Percentiles rank a stretch among this genome's conserved stretches.
phyloP scores from a whole-genome alignment of 2,329 filamentous ascomycete genomes.

The Cytospora mali region DNA sequence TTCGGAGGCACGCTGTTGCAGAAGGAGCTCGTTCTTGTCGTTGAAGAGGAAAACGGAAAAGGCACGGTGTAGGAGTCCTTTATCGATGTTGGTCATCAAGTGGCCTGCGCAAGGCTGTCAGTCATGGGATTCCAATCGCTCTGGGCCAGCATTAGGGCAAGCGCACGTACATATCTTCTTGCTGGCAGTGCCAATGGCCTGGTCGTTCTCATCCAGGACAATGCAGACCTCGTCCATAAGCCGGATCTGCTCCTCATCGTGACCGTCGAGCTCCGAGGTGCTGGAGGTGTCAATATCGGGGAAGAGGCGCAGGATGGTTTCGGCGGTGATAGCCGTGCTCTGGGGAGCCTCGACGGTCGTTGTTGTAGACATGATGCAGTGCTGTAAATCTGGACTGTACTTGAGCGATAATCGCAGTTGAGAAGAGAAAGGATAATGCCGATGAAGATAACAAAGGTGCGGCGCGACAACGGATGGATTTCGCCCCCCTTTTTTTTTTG shows the following conservation, averaged over 20 bases:
- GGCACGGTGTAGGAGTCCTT: constrained; percentile 91
- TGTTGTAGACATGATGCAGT: constrained; percentile 37
- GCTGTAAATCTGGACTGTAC: background rate
- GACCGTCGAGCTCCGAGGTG: constrained; percentile 74
- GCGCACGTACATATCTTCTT: constrained; percentile 86
- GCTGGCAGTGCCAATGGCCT: constrained; percentile 92
- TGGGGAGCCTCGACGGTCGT: constrained; percentile 52
- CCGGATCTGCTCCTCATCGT: constrained; percentile 96
- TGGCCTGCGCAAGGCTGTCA: constrained; percentile 65
- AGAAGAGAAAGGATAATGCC: background rate
- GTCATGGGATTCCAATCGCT: background rate
- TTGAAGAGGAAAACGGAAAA: constrained; percentile 99
- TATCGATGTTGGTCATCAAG: constrained; percentile 97
- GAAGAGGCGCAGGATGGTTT: constrained; percentile 85
- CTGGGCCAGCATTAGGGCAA: background rate
- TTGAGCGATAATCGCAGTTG: background rate
- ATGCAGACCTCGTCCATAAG: constrained; percentile 99
- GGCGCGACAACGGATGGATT: background rate
- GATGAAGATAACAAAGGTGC: background rate
- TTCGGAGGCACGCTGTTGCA: constrained; percentile 92
- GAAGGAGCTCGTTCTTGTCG: constrained; percentile 84
- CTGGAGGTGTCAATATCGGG: constrained; percentile 76
- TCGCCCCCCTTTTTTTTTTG: background rate
- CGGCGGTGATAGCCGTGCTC: constrained; percentile 72
- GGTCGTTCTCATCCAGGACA: constrained; percentile 88